Evolutionary conservation across 1,139 yeast genomes (phyloP).

Genomic region (Eremothecium sinecaudum): DNA sequence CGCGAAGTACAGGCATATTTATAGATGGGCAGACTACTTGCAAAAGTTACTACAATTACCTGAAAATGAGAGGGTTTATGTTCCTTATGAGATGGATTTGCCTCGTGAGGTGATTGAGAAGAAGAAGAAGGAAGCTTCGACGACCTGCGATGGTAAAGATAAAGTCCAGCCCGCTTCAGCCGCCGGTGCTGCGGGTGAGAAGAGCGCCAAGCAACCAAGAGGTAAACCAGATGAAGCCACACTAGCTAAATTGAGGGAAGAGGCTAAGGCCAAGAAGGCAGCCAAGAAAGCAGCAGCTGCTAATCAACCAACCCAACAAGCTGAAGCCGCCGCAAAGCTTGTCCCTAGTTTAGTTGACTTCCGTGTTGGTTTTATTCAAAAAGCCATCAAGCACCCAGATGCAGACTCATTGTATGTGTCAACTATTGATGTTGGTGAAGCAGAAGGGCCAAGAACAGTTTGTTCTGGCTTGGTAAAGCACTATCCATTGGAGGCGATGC

Average conservation of each 20-base stretch:
- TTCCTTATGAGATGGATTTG: conserved; percentile 52
- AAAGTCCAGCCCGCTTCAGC: conserved; percentile 31
- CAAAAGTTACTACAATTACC: conserved; percentile 57
- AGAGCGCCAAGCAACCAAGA: conserved; percentile 28
- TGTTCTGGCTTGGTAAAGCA: conserved; percentile 88
- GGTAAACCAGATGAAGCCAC: conserved; percentile 53
- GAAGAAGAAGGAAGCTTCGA: conserved; percentile 41
- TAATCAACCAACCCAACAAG: conserved; percentile 42
- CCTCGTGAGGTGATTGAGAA: conserved; percentile 62
- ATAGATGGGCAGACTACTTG: conserved; percentile 85
- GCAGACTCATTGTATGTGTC: conserved; percentile 95
- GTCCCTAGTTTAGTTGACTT: conserved; percentile 81
- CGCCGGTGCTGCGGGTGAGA: conserved; percentile 33
- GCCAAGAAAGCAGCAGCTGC: conserved; percentile 66
- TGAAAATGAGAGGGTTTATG: conserved; percentile 40
- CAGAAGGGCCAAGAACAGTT: conserved; percentile 93
- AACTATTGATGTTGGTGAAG: conserved; percentile 94
- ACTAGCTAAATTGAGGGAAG: conserved; percentile 50
- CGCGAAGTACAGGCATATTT: conserved; percentile 65
- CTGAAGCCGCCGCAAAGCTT: conserved; percentile 52
- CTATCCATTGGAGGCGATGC: conserved; percentile 74
- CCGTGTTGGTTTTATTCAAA: conserved; percentile 93
- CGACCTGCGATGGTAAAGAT: conserved; percentile 20
- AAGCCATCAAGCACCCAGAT: conserved; percentile 94
- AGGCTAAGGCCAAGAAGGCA: conserved; percentile 66